Evolutionary conservation across 2,329 filamentous ascomycete species (phyloP), one percentile per base, ranked within the genome.

Genomic region (Colletotrichum sp.): DNA sequence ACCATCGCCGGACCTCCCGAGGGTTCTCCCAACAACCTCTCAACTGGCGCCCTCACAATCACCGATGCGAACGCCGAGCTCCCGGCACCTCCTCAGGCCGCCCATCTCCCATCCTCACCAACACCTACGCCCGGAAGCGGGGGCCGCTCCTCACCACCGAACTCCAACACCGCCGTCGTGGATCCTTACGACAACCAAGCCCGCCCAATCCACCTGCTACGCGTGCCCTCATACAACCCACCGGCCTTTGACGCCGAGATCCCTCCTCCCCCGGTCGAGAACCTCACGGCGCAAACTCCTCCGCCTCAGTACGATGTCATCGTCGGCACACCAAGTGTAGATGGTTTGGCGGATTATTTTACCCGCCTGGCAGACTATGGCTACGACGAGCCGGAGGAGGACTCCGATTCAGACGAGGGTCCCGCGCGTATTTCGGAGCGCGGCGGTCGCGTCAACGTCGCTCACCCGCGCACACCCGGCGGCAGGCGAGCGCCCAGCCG

Each of bases 301-400:
- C 96, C 96, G 9, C 96, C 96, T 1, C 92, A 94, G 73, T 98
- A 98, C 82, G 94, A 96, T 75, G 88, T 90, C 5, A 94, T 97
- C 48, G 91, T 97, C 2, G 94, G 93, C 18, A 91, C 90, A 76
- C 87, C 91, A 28, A 88, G 92, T 85, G 88, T 95, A 82, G 83
- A 96, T 86, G 84, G 93, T 0, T 84, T 98, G 62, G 94, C 95
- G 2, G 96, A 98, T 80, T 98, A 98, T 83, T 98, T 98, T 82
- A 88, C 93, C 0, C 91, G 96, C 1, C 85, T 98, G 52, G 94
- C 94, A 1, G 91, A 95, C 78, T 94, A 94, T 71, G 93, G 95
- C 4, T 85, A 86, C 24, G 80, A 83, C 15, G 83, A 82, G 18
- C 78, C 77, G 8, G 84, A 84, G 2, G 85, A 86, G 1, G 86